Percentiles rank a stretch among this genome's conserved stretches.
These are phyloP conservation scores for Acacia pycnantha DNA, from an alignment of 331 rosid genomes.

Conservation along the genomic window DNA sequence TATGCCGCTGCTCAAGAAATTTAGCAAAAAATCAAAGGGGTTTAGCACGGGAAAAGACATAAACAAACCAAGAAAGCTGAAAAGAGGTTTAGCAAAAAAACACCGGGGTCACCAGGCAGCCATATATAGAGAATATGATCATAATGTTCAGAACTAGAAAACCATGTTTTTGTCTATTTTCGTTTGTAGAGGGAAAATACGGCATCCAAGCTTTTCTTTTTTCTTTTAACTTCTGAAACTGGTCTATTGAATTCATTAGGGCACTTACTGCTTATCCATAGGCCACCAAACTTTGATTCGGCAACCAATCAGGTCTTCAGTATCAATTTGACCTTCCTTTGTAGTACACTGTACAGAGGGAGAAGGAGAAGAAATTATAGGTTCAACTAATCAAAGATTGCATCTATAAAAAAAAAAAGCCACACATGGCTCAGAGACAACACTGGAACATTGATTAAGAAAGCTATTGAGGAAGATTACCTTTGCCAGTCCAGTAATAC, in stretches of 20 bases:
- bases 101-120: neutral
- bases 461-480: slow-evolving; percentile 40
- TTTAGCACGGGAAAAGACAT: slow-evolving; percentile 4
- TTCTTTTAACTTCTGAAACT: slow-evolving; percentile 21
- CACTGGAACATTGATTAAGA: slow-evolving; percentile 12
- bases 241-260: slow-evolving; percentile 14
- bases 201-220: slow-evolving; percentile 3
- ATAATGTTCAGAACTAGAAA: slow-evolving; percentile 15
- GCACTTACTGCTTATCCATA: slow-evolving; percentile 84
- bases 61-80: slow-evolving; percentile 1
- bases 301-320: slow-evolving; percentile 82
- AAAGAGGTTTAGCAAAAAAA: neutral
- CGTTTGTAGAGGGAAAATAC: neutral
- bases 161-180: neutral
- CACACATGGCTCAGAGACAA: neutral
- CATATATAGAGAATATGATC: neutral
- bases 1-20: neutral
- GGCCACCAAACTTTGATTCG: slow-evolving; percentile 99
- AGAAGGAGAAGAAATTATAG: slow-evolving; percentile 17
- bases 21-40: too few relatives aligned
- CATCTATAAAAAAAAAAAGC: neutral
- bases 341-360: slow-evolving; percentile 53
- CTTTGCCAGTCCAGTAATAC: slow-evolving; percentile 71
- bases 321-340: slow-evolving; percentile 63
- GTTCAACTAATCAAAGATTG: neutral